A percentile compares a stretch with the other conserved stretches of the same genome.
phyloP scores from a whole-genome alignment of 768 basidiomycete species.

The Tricholomella constricta region DNA sequence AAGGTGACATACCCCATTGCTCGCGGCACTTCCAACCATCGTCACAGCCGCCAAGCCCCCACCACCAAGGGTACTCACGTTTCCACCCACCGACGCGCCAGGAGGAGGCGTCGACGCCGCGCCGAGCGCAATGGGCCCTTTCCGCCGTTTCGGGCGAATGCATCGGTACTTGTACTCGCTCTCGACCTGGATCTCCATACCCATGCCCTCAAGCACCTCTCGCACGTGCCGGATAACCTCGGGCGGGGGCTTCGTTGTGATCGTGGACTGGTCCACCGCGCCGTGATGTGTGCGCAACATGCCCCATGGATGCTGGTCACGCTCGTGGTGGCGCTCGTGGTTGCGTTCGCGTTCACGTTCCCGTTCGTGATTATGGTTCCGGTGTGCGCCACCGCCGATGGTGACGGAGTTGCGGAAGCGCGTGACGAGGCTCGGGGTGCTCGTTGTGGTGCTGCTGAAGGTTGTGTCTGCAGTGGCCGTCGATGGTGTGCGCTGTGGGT shows the following conservation, averaged over 20 bases:
- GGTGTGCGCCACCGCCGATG: conserved; percentile 30
- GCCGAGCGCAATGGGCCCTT: conserved; percentile 42
- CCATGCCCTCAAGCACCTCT: conserved; percentile 83
- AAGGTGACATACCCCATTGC: no score
- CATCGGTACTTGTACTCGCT: conserved; percentile 91
- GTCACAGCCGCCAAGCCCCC: conserved; percentile 67
- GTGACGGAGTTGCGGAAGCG: conserved; percentile 54
- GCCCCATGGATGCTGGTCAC: conserved; percentile 32
- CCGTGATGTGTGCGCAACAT: conserved; percentile 86
- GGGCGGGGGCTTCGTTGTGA: conserved; percentile 81
- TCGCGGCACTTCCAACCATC: conserved; percentile 80
- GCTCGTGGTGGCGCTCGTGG: conserved; percentile 11
- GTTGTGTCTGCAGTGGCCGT: conserved; percentile 42
- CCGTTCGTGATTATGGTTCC: no score
- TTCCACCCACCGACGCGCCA: conserved; percentile 38
- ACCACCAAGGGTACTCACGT: conserved; percentile 24
- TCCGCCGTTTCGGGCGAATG: conserved; percentile 74
- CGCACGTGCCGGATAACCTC: conserved; percentile 88
- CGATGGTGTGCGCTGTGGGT: conserved; percentile 47
- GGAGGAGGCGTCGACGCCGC: conserved; percentile 35
- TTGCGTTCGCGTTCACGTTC: conserved; percentile 17
- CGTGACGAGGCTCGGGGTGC: conserved; percentile 45
- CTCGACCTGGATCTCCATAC: conserved; percentile 83
- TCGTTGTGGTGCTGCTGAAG: conserved; percentile 21
- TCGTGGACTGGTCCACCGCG: conserved; percentile 85